These are phyloP conservation scores for Amauroascus verrucosus DNA, from an alignment of 2,329 filamentous ascomycete species.

Conservation along the genomic window DNA sequence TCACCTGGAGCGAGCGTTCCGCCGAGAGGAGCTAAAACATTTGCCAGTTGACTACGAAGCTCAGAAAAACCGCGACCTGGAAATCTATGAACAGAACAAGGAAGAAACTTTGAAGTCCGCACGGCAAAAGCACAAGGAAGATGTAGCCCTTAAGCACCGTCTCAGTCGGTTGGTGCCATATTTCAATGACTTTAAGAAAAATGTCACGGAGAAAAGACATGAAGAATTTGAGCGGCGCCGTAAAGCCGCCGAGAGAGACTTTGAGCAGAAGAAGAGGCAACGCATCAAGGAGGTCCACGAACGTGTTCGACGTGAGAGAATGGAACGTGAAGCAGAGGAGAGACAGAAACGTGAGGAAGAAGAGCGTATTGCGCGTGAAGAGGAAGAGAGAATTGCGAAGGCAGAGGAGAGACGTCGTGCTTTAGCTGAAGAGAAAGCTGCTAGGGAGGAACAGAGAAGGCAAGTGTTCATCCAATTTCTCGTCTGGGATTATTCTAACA, in stretches of 20 bases:
- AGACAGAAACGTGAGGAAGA: slow-evolving; percentile 69
- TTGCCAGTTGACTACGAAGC: slow-evolving; percentile 71
- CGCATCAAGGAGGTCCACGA: slow-evolving; percentile 85
- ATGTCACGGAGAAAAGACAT: slow-evolving; percentile 74
- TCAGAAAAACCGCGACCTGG: slow-evolving; percentile 68
- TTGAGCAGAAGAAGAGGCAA: slow-evolving; percentile 80
- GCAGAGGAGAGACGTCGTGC: slow-evolving; percentile 71
- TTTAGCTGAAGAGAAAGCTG: slow-evolving; percentile 59
- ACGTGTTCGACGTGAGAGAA: slow-evolving; percentile 68
- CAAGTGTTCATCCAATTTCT: slow-evolving; percentile 29
- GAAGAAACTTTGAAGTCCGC: slow-evolving; percentile 67
- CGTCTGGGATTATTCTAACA: background rate
- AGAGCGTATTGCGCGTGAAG: slow-evolving; percentile 69
- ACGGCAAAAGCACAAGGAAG: slow-evolving; percentile 81
- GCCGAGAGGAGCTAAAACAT: slow-evolving; percentile 91
- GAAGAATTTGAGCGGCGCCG: slow-evolving; percentile 94
- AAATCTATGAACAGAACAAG: slow-evolving; percentile 70
- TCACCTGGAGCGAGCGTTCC: slow-evolving; percentile 91
- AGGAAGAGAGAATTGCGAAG: slow-evolving; percentile 68
- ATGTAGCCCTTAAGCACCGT: slow-evolving; percentile 86
- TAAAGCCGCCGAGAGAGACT: slow-evolving; percentile 80
- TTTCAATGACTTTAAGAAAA: slow-evolving; percentile 74
- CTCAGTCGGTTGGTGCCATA: slow-evolving; percentile 71
- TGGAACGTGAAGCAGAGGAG: slow-evolving; percentile 76
- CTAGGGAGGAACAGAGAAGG: slow-evolving; percentile 50